Base-by-base conservation (phyloP, 75 land plant genomes). In the Cupressus sempervirens region DNA sequence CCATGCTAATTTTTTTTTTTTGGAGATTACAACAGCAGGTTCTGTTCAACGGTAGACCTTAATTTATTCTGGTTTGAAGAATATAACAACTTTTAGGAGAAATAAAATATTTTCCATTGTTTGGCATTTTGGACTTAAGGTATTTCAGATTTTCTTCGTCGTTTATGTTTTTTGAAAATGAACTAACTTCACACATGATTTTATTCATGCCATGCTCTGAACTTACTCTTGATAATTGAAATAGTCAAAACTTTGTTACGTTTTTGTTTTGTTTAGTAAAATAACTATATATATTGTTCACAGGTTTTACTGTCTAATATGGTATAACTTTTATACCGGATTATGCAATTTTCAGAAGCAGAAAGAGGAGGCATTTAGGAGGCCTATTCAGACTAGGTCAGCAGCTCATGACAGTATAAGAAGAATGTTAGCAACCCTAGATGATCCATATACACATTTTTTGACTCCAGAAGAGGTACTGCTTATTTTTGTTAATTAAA, bases 371-470 rank as follows among this genome's bases (percentile, higher is more conserved):
- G 89, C 90, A 8, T 85, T 89, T 54, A 80, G 85, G 12, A 93
- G 84, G 82, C 89, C 93, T 12, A 90, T 97, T 83, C 93, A 84
- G 50, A 89, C 94, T 32, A 91, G 96, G 85, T 87, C 90, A 74
- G 94, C 88, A 82, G 98, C 98, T 68, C 96, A 97, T 91, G 92
- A 91, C 84, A 74, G 94, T 10, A 94, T 97, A 30, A 82, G 83
- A 46, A 87, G 79, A 80, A 96, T 97, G 99, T 85, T 97, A 41
- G 88, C 92, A 26, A 93, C 93, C 34, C 84, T 96, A 53, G 91
- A 94, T 70, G 99, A 97, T 86, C 99, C 96, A 20, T 97, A 92
- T 75, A 97, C 99, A 65, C 93, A 98, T 18, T 97, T 96, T 84
- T 90, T 97, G 81, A 84, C 97, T 81, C 96, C 98, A 48, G 87